A percentile compares a stretch with the other conserved stretches of the same genome.
phyloP scores from a whole-genome alignment of 139 green algal genomes.

The Ettlia oleoabundans region DNA sequence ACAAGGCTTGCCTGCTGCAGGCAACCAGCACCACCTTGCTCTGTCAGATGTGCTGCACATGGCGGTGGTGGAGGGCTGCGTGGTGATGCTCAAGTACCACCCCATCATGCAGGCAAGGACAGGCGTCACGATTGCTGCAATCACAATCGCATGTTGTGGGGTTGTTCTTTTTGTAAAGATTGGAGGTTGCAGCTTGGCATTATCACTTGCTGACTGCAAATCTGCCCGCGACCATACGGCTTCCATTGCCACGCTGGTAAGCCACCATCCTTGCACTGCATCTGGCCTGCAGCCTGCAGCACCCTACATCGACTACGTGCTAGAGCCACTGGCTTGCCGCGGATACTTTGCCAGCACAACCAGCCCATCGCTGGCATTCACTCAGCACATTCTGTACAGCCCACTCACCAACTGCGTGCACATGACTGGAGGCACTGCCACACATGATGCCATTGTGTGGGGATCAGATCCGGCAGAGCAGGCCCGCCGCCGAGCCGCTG shows the following conservation, averaged over 20 bases:
- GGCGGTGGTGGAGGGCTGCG: conserved; percentile 70
- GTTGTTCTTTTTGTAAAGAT: too few relatives aligned
- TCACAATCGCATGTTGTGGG: too few relatives aligned
- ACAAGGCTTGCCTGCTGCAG: conserved; percentile 39
- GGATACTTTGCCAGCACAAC: conserved; percentile 65
- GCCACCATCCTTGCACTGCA: too few relatives aligned
- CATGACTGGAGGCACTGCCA: conserved; percentile 74
- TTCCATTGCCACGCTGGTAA: too few relatives aligned
- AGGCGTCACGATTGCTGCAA: too few relatives aligned
- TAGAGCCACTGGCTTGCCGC: conserved; percentile 66
- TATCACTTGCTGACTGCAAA: too few relatives aligned
- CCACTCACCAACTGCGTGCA: conserved; percentile 66
- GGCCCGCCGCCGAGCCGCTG: conserved; percentile 32
- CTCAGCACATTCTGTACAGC: conserved; percentile 62
- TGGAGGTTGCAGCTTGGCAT: too few relatives aligned
- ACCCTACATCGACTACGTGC: conserved; percentile 55
- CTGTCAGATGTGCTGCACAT: conserved; percentile 67
- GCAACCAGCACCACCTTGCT: conserved; percentile 66
- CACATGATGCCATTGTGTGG: conserved; percentile 87
- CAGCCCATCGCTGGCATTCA: conserved; percentile 46
- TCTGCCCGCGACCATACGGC: too few relatives aligned
- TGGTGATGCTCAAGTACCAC: conserved; percentile 84
- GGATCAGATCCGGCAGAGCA: conserved; percentile 43
- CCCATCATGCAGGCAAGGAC: conserved; percentile 67
- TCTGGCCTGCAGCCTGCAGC: conserved; percentile 18